A percentile compares a stretch with the other conserved stretches of the same genome.
Conservation (phyloP, 169 alveolate species). For the Plasmodium cynomolgi region DNA sequence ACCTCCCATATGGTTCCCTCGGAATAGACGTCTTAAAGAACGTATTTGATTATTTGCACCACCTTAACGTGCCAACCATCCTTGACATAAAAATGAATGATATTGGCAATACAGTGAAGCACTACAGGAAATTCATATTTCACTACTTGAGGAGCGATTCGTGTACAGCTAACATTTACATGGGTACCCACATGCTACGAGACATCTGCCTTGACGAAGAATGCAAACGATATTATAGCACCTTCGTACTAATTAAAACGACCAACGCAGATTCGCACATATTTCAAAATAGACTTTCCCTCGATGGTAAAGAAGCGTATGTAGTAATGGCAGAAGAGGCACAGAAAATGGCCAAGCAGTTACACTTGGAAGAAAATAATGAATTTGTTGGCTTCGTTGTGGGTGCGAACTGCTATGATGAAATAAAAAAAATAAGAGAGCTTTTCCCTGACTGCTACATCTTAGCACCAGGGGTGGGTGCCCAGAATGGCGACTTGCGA, state of each 20-base stretch:
- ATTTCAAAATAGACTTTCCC: constrained; percentile 77
- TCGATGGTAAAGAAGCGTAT: constrained; percentile 74
- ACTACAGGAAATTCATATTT: constrained; percentile 83
- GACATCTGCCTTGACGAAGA: constrained; percentile 73
- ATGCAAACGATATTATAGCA: constrained; percentile 68
- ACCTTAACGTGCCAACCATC: constrained; percentile 77
- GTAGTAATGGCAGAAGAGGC: constrained; percentile 77
- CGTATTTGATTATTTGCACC: constrained; percentile 76
- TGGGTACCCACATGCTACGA: constrained; percentile 82
- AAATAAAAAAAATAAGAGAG: constrained; percentile 75
- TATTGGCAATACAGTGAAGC: constrained; percentile 84
- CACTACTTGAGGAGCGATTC: constrained; percentile 82
- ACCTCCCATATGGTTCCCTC: constrained; percentile 80
- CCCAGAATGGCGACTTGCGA: constrained; percentile 84
- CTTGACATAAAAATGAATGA: constrained; percentile 84
- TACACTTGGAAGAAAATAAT: constrained; percentile 37
- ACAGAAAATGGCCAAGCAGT: constrained; percentile 50
- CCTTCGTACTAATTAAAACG: constrained; percentile 80
- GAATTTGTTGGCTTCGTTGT: constrained; percentile 76
- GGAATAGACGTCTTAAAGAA: constrained; percentile 85
- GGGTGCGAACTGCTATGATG: constrained; percentile 83
- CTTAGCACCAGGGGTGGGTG: constrained; percentile 85
- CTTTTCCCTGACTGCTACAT: constrained; percentile 78
- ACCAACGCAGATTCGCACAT: constrained; percentile 79
- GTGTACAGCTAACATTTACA: constrained; percentile 82